Evolutionary conservation across 2,329 filamentous ascomycete species (phyloP).

Genomic region (Waltergamsia citrina): DNA sequence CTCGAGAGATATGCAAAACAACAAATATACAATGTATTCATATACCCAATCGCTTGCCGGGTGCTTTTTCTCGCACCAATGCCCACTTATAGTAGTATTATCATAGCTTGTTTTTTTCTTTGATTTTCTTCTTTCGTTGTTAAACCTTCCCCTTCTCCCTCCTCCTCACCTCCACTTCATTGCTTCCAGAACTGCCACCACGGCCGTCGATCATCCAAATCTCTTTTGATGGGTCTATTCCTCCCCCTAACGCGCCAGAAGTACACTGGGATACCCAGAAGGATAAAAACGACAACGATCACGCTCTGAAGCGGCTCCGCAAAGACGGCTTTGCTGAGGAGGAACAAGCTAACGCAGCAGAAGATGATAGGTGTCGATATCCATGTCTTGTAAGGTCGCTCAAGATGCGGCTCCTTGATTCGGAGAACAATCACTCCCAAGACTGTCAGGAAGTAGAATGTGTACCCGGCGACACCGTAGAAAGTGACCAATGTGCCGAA

Average conservation of each 20-base stretch:
- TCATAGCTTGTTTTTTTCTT: too few species aligned
- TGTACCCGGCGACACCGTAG: slow-evolving; percentile 94
- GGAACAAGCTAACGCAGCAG: slow-evolving; percentile 91
- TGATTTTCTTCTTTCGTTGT: too few species aligned
- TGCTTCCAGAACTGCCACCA: slow-evolving; percentile 55
- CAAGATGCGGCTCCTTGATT: slow-evolving; percentile 76
- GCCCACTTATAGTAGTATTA: too few species aligned
- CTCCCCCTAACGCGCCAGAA: slow-evolving; percentile 72
- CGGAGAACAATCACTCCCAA: slow-evolving; percentile 85
- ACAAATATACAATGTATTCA: too few species aligned
- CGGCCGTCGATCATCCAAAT: slow-evolving; percentile 20
- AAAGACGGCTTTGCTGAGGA: slow-evolving; percentile 82
- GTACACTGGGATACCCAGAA: slow-evolving; percentile 77
- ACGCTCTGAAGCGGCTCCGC: slow-evolving; percentile 85
- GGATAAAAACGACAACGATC: slow-evolving; percentile 76
- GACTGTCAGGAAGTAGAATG: slow-evolving; percentile 94
- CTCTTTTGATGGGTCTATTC: slow-evolving; percentile 25
- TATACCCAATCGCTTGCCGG: too few species aligned
- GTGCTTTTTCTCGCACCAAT: too few species aligned
- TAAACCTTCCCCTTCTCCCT: too few species aligned
- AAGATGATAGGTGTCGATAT: slow-evolving; percentile 96
- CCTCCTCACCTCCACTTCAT: slow-evolving; percentile 5
- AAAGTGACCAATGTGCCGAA: slow-evolving; percentile 91
- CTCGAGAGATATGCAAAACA: too few species aligned
- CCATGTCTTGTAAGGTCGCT: slow-evolving; percentile 91